Conservation (phyloP, 345 rosid genomes). For the Heritiera littoralis region DNA sequence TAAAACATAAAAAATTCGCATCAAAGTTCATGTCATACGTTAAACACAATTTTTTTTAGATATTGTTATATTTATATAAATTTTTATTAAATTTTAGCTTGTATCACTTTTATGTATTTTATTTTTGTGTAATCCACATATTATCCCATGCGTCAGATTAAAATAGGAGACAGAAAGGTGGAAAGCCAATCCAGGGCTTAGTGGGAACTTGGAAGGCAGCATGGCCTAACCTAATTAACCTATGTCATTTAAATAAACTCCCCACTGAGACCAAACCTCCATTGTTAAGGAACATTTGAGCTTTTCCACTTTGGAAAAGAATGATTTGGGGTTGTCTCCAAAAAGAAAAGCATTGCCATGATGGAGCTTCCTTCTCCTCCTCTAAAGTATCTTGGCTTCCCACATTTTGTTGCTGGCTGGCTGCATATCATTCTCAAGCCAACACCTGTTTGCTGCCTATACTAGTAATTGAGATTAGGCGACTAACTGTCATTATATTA, state of each 20-base stretch:
- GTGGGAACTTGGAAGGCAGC: conserved; percentile 19
- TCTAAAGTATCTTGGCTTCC: not conserved
- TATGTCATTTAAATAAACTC: not conserved
- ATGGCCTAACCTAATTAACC: not conserved
- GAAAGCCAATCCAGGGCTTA: conserved; percentile 26
- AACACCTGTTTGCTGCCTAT: not conserved
- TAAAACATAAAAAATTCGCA: too few relatives aligned
- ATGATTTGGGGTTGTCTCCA: conserved; percentile 6
- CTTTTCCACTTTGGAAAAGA: conserved; percentile 11
- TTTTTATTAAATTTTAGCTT: too few relatives aligned
- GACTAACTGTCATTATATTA: not conserved
- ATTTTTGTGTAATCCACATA: too few relatives aligned
- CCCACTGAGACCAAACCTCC: not conserved
- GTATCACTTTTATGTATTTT: too few relatives aligned
- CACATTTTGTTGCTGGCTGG: conserved; percentile 7
- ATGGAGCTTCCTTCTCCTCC: conserved; percentile 3
- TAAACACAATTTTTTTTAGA: too few relatives aligned
- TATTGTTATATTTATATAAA: too few relatives aligned
- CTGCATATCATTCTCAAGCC: not conserved
- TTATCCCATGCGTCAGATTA: not conserved
- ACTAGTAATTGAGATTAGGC: not conserved
- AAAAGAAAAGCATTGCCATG: conserved; percentile 15
- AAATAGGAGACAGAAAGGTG: conserved; percentile 35
- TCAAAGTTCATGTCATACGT: too few relatives aligned
- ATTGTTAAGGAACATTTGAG: conserved; percentile 2